Base-by-base conservation (phyloP, 176 grass and related monocot species). In the Rhynchospora breviuscula region DNA sequence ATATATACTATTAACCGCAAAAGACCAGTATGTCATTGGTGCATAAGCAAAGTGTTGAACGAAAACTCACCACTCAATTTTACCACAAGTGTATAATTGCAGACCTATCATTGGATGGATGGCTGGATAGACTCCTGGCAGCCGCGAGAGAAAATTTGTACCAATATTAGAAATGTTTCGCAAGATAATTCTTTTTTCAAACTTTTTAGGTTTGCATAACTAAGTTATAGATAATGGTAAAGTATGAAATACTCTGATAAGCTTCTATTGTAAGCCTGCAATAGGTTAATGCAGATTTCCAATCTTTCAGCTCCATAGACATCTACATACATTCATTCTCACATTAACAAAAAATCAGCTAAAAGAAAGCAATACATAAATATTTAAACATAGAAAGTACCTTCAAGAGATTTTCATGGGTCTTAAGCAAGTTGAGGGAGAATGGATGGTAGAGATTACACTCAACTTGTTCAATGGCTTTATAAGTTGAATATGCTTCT, bases 71-170 rank as follows among this genome's bases (percentile, higher is more conserved):
- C 95, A 95, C 81, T 98, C 90, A 70, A 98, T 89, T 85, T 93
- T 98, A 69, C 92, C 95, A 7, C 92, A 91, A 53, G 89, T 89
- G 87, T 91, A 98, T 62, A 93, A 90, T 72, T 98, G 90, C n/a
- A 94, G 63, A 63, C 92, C 95, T 44, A 85, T 77, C 95, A 98
- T 91, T 52, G 95, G 95, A 88, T 94, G 92, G 87, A 94, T 87
- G 47, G 86, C 81, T 90, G 92, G 84, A 82, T 98, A 98, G 52
- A 93, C 81, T 89, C 92, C 95, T 94, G 74, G 31, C 79, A 67
- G 46, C 49, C 21, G 21, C 2, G 8, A 82, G 8, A 45, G 9
- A 67, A 82, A 52, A 11, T 54, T 51, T 76, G 23, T 53, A 54
- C 12, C 7, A 76, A 67, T 26, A 82, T 66, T 82, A 82, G 15